phyloP scores from a whole-genome alignment of 257 asterid species.

The Nicotiana tomentosiformis region DNA sequence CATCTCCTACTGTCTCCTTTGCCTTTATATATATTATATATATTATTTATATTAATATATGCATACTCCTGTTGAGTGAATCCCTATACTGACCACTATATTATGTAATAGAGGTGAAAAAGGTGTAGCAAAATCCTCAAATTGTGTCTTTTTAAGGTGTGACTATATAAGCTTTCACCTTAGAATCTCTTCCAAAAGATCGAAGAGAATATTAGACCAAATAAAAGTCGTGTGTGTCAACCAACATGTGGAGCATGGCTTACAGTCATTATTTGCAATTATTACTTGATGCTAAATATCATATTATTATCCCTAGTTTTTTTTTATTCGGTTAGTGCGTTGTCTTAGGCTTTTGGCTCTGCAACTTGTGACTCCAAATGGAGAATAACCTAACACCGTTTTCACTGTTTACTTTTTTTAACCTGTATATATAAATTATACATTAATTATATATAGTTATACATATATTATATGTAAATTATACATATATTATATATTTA shows the following conservation, averaged over 20 bases:
- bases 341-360: background rate
- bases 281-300: background rate
- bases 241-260: background rate
- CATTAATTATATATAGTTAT: too few species aligned
- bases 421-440: too few species aligned
- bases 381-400: background rate
- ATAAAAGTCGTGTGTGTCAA: background rate
- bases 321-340: background rate
- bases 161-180: background rate
- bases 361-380: background rate
- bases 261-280: background rate
- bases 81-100: background rate
- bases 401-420: too few species aligned
- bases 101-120: background rate
- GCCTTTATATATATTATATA: too few species aligned
- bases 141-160: background rate
- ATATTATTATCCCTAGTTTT: background rate
- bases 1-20: too few species aligned
- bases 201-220: background rate
- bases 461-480: too few species aligned
- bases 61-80: background rate
- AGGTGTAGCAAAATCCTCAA: background rate
- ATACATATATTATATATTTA: too few species aligned
- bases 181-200: background rate
- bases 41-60: too few species aligned